phyloP scores from a whole-genome alignment of 225 moss, liverwort and hornwort genomes.

The Sphagnum tenellum region DNA sequence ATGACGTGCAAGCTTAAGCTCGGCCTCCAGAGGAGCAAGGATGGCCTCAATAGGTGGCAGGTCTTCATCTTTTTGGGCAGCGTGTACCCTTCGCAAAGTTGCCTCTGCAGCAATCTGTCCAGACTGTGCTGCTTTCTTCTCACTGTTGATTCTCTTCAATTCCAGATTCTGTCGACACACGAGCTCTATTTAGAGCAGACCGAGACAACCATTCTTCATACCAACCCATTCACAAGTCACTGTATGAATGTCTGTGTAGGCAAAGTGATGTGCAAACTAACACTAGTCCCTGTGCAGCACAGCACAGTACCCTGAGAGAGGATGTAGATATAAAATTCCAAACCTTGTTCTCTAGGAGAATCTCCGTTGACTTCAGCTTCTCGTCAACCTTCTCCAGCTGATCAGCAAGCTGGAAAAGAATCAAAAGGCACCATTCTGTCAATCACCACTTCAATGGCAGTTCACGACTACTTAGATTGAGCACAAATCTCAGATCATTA shows the following conservation, averaged over 20 bases:
- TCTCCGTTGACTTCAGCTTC: conserved; percentile 27
- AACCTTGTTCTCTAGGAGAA: conserved; percentile 54
- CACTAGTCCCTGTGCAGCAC: too few species aligned
- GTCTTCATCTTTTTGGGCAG: conserved; percentile 41
- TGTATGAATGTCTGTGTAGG: neutral
- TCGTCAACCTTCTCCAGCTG: conserved; percentile 53
- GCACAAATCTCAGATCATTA: neutral
- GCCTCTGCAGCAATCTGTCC: conserved; percentile 58
- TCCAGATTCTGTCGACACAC: conserved; percentile 40
- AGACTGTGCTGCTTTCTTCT: conserved; percentile 38
- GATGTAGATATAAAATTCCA: too few species aligned
- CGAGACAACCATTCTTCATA: neutral
- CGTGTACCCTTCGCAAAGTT: conserved; percentile 46
- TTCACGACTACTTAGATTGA: neutral
- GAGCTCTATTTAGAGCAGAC: too few species aligned
- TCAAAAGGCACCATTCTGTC: neutral
- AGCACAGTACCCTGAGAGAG: too few species aligned
- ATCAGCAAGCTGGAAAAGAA: conserved; percentile 47
- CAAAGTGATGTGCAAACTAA: too few species aligned
- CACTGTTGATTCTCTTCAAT: conserved; percentile 43
- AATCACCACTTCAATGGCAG: too few species aligned
- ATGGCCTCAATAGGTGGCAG: conserved; percentile 47
- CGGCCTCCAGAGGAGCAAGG: conserved; percentile 49
- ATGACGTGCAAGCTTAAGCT: conserved; percentile 44
- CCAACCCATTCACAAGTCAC: neutral